Evolutionary conservation across 805 yeast genomes (phyloP), one percentile per base, ranked within the genome.

Genomic region (Kazachstania psychrophila): DNA sequence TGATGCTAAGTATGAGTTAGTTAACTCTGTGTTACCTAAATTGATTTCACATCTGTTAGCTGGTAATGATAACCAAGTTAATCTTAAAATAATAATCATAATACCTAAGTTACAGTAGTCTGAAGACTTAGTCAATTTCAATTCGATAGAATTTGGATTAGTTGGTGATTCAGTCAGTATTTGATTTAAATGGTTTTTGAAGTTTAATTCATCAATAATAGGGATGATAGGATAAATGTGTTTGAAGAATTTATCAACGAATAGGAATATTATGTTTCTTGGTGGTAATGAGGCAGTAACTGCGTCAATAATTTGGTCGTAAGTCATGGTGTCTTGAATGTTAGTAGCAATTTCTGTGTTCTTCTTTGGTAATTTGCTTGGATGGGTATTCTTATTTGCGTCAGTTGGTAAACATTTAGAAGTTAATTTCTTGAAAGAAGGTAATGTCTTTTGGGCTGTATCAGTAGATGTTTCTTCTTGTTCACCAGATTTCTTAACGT

Each of bases 181-280:
- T 35, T 52, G 53, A 34, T 42, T 47, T 20, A 53, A 48, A 40
- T 55, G 61, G 22, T 44, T 41, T 36, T 52, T 56, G 62, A 62
- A 36, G 47, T 60, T 51, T 36, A 43, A 51, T 37, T 79, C 85
- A 54, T 79, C 86, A 23, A 79, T 57, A 43, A 71, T 75, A 3
- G 92, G 88, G 47, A 79, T 64, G 39, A 71, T 77, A 11, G 82
- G 70, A 51, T 81, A 81, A 5, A 79, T 57, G 23, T 68, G 64
- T 9, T 65, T 66, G 51, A 80, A 80, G 44, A 73, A 80, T 43
- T 77, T 61, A 40, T 77, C 74, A 20, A 79, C 59, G 33, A 77
- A 60, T 31, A 67, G 48, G 73, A 81, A 73, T 7, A 78, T 64
- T 1, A 74, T 66, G 39, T 64, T 66, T 46, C 72, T 70, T 20